Base-by-base conservation (phyloP, 768 basidiomycete genomes). In the Kwoniella newhampshirensis region DNA sequence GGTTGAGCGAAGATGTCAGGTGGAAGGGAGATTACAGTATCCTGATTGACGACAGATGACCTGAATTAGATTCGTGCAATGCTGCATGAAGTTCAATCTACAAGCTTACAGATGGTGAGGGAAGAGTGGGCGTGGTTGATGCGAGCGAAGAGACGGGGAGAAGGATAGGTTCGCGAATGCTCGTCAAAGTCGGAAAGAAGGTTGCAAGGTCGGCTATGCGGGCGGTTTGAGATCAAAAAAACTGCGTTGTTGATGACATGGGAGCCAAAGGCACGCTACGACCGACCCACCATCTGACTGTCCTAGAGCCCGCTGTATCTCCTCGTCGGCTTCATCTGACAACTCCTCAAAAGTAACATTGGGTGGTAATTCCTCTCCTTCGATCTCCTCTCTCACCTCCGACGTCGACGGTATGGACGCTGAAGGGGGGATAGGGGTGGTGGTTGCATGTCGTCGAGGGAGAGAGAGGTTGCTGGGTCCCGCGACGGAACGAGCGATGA, bases 1-100 rank as follows among this genome's bases (percentile, higher is more conserved):
- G 92, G 90, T 65, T 90, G 86, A 59, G 83, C 81, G 78, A 98
- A 99, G 27, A 98, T 86, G 6, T 74, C 70, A 4, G 79, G 68
- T 18, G 80, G 77, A 2, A 81, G 77, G 0, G 78, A 68, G 25
- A 81, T 57, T 27, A 66, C 62, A 4, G 63, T 44, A 20, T 60
- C 61, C 71, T 75, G 37, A 13, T n/a, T n/a, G n/a, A n/a, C n/a
- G n/a, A n/a, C 20, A 40, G 40, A 28, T 42, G 1, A 26, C 2
- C 49, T 15, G 36, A 23, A 23, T n/a, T n/a, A 32, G 32, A 32
- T 32, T 13, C 13, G 13, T 32, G 7, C 6, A 13, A 6, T 23
- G 30, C 11, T 26, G 41, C 35, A 35, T 9, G 21, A 17, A 43
- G 45, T 23, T 26, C 12, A 30, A 32, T 28, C 15, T 21, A 7